Percentiles rank a stretch among this genome's conserved stretches.
phyloP scores from a whole-genome alignment of 495 filamentous ascomycete species.

The Ascobolus immersus region DNA sequence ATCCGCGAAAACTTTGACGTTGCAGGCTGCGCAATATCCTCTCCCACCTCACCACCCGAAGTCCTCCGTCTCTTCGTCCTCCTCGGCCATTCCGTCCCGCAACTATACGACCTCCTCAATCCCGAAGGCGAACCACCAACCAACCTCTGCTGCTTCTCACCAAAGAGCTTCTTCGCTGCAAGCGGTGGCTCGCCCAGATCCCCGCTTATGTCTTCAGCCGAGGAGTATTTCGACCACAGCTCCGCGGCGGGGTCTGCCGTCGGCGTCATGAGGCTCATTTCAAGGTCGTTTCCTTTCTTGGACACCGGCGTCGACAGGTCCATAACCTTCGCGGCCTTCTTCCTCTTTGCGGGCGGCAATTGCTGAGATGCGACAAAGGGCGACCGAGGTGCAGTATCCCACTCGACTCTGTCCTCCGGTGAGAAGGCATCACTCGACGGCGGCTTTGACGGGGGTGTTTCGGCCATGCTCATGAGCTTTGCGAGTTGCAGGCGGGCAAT shows the following conservation, averaged over 20 bases:
- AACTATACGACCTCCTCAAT: slow-evolving; percentile 11
- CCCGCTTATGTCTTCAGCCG: slow-evolving; percentile 5
- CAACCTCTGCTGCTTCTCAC: slow-evolving; percentile 2
- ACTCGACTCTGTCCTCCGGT: too few relatives aligned
- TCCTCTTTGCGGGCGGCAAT: slow-evolving; percentile 46
- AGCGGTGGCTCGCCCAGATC: slow-evolving; percentile 8
- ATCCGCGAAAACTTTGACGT: background rate
- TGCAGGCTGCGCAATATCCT: slow-evolving; percentile 2
- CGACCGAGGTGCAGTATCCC: too few relatives aligned
- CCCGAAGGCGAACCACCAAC: slow-evolving; percentile 10
- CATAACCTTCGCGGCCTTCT: slow-evolving; percentile 51
- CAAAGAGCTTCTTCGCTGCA: slow-evolving; percentile 13
- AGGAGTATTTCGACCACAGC: slow-evolving; percentile 32
- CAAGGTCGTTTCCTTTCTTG: slow-evolving; percentile 23
- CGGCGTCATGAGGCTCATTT: slow-evolving; percentile 40
- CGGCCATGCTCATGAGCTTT: too few relatives aligned
- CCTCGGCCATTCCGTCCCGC: slow-evolving; percentile 24
- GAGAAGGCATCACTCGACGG: too few relatives aligned
- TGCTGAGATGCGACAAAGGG: too few relatives aligned
- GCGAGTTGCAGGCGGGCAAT: slow-evolving; percentile 14
- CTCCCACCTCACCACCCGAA: slow-evolving; percentile 1
- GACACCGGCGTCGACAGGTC: slow-evolving; percentile 28
- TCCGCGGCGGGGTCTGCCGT: slow-evolving; percentile 61
- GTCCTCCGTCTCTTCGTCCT: slow-evolving; percentile 18
- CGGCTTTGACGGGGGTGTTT: slow-evolving; percentile 23